Conservation (phyloP, 345 rosid genomes). For the Pistacia integerrima region DNA sequence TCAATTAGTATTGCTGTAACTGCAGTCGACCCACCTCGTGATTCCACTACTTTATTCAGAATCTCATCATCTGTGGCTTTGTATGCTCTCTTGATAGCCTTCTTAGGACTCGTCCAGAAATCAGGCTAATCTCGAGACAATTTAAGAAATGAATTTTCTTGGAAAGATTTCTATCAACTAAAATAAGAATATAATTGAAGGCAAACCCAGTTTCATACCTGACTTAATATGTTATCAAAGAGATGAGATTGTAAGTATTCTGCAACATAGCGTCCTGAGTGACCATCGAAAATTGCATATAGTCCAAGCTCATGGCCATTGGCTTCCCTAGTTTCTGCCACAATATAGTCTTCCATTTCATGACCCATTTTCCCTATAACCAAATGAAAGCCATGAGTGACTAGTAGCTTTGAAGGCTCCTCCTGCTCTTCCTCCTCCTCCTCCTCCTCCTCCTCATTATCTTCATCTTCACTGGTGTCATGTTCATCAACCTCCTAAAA, state of each 20-base stretch:
- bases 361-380: slow-evolving; percentile 15
- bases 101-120: slow-evolving; percentile 38
- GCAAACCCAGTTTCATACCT: slow-evolving; percentile 27
- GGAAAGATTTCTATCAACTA: background rate
- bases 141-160: background rate
- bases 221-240: slow-evolving; percentile 44
- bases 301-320: slow-evolving; percentile 43
- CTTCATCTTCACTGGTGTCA: too few species aligned
- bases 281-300: slow-evolving; percentile 63
- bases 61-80: slow-evolving; percentile 41
- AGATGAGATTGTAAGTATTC: slow-evolving; percentile 49
- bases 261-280: slow-evolving; percentile 50
- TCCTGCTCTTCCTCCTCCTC: slow-evolving; percentile 11
- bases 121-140: slow-evolving; percentile 33
- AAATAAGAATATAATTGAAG: background rate
- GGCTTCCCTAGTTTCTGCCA: slow-evolving; percentile 37
- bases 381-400: slow-evolving; percentile 26
- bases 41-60: slow-evolving; percentile 34
- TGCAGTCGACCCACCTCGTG: slow-evolving; percentile 56
- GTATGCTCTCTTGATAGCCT: slow-evolving; percentile 45
- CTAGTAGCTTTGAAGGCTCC: slow-evolving; percentile 11
- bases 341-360: slow-evolving; percentile 58
- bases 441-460: background rate
- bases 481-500: too few species aligned
- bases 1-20: slow-evolving; percentile 52